Evolutionary conservation across 441 rosid genomes (phyloP), one percentile per base, ranked within the genome.

Genomic region (Arabidopsis hybrid): DNA sequence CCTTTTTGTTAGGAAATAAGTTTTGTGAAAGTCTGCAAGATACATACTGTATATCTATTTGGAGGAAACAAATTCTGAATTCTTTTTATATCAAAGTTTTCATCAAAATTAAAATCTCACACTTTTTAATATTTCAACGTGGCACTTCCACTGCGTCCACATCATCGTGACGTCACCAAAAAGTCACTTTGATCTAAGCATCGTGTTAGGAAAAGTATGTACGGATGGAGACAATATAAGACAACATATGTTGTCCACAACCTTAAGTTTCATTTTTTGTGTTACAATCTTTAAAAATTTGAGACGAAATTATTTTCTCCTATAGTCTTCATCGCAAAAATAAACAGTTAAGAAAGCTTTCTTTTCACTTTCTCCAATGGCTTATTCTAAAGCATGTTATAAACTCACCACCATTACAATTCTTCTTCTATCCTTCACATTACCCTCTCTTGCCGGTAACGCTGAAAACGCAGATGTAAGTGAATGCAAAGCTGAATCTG

Each of bases 401-500:
- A 55, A 16, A 31, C 56, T 45, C 12, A 6, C 34, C 3, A 17
- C 73, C 35, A 34, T 58, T 8, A 35, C 17, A 43, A 13, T 35
- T 43, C 21, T 69, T 7, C 39, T 69, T 58, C 36, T 69, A 35
- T 59, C 29, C n/a, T 35, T 14, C 29, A 34, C 58, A n/a, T 35
- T 35, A 18, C 35, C 46, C 7, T 69, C 66, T 34, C 49, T 69
- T 1, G 73, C 65, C 10, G 16, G 32, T 12, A 58, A 58, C 14
- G 58, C 58, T 0, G 47, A 59, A 18, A 46, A 43, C 59, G 45
- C 7, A 13, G 53, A 34, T 21, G 58, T 58, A 47, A 69, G 74
- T 26, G 56, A 57, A 35, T 59, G 66, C 74, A 45, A 46, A 69
- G 18, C 49, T 16, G 57, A 59, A 59, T 18, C 56, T 0, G 36